Base-by-base conservation (phyloP, 169 alveolate genomes). In the Plasmodium chabaudi region DNA sequence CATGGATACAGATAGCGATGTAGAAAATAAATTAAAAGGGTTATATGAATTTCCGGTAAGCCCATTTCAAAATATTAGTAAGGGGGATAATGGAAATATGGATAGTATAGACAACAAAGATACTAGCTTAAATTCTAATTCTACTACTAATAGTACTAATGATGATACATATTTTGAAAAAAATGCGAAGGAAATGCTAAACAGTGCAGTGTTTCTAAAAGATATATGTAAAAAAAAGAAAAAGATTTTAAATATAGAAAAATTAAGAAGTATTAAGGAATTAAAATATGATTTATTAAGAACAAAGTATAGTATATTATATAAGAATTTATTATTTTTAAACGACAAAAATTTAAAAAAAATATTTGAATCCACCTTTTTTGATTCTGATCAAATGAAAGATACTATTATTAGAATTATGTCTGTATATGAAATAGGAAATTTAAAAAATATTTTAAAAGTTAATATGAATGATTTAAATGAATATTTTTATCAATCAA, bases 381-480 rank as follows among this genome's bases (percentile, higher is more conserved):
- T 82, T 71, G 90, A 82, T 65, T 67, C 90, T 2, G 57, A 65
- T 55, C 64, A 67, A 67, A 82, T 82, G 82, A 82, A 82, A 56
- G 68, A 82, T 34, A 47, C 84, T 12, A 82, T 82, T 15, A 67
- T 82, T n/a, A 51, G 65, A 25, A 82, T 82, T n/a, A 82, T 82
- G 73, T 82, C 90, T 42, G 27, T 72, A 10, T 82, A 65, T 53
- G 90, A 82, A 61, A 82, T 82, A 67, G 90, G 70, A 17, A 55
- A 82, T 67, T 70, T 82, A 27, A 15, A 53, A 21, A 42, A 42
- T 9, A 25, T 82, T 39, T 67, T 82, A 65, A 39, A 65, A 10
- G 63, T 82, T 49, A 65, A 82, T 65, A 34, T 82, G 72, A 82
- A 82, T 67, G 53, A 65, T 51, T 67, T 82, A 82, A 82, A 82